Base-by-base conservation (phyloP, 2,329 filamentous ascomycete species). In the Diaporthe citrichinensis region DNA sequence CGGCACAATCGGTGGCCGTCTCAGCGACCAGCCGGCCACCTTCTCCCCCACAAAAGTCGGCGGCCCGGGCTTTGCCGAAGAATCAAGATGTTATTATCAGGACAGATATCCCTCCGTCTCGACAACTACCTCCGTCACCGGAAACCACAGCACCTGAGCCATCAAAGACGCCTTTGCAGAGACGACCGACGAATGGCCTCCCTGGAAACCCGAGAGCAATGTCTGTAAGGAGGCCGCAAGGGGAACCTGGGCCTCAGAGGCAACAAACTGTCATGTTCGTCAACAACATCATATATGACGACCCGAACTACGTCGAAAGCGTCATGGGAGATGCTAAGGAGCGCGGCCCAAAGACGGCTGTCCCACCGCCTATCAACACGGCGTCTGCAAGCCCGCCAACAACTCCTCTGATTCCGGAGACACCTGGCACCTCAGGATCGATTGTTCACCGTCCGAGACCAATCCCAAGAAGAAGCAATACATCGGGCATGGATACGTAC, bases 361-460 rank as follows among this genome's bases (percentile, higher is more conserved):
- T 74, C 25, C 77, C 78, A 2, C 20, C 71, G 28, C 67, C 57
- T 3, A 57, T 75, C 20, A 73, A 57, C 9, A 69, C 58, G n/a
- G 17, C 61, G 17, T 36, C 28, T 62, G 71, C 57, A 12, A 55
- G 28, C 51, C 58, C 46, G 7, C 12, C 41, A 65, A 28, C 46
- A 41, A 57, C 55, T 20, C 36, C 68, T 57, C 65, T 51, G 28
- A 79, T 74, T 53, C 55, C 36, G 39, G 74, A 34, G 73, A 76
- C 31, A 73, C 77, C 41, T 68, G 69, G 53, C 80, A 72, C 81
- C 5, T 79, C 78, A 36, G 79, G 81, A 3, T 89, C 88, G 0
- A 83, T 92, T 28, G 84, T 92, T 8, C 84, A 92, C 79, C 86
- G 90, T 7, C 90, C 90, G 2, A 85, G 90, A 44, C 90, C 90